A percentile compares a stretch with the other conserved stretches of the same genome.
Evolutionary conservation across 2,329 filamentous ascomycete genomes (phyloP).

Genomic region (Claviceps capensis): DNA sequence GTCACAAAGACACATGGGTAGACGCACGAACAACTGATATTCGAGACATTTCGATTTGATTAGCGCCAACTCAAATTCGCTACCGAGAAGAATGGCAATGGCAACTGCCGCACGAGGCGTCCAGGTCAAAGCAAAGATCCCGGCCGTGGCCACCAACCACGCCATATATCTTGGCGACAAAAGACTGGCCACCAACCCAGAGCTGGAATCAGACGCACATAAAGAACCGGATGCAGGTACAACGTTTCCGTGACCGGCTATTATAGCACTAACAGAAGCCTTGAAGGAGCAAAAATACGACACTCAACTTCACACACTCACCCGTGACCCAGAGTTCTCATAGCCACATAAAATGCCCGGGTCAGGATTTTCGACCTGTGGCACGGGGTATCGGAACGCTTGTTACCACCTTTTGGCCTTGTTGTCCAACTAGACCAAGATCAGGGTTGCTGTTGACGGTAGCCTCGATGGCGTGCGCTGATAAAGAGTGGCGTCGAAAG

Average conservation of each 20-base stretch:
- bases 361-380: neutral
- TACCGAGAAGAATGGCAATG: neutral
- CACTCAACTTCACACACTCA: neutral
- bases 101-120: neutral
- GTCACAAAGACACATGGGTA: no score
- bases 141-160: neutral
- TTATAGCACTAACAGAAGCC: no score
- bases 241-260: no score
- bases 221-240: no score
- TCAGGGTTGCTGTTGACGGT: neutral
- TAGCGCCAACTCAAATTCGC: neutral
- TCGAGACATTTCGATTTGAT: neutral
- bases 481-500: neutral
- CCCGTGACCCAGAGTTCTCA: neutral
- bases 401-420: neutral
- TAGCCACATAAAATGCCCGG: neutral
- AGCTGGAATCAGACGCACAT: neutral
- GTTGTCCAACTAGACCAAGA: neutral
- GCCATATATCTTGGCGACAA: neutral
- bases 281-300: neutral
- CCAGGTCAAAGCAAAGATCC: neutral
- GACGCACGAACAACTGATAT: neutral
- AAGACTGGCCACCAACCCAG: neutral
- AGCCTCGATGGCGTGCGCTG: neutral
- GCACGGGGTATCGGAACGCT: neutral